Evolutionary conservation across 768 basidiomycete species (phyloP), one percentile per base, ranked within the genome.

Genomic region (Fomitopsis pulvina): DNA sequence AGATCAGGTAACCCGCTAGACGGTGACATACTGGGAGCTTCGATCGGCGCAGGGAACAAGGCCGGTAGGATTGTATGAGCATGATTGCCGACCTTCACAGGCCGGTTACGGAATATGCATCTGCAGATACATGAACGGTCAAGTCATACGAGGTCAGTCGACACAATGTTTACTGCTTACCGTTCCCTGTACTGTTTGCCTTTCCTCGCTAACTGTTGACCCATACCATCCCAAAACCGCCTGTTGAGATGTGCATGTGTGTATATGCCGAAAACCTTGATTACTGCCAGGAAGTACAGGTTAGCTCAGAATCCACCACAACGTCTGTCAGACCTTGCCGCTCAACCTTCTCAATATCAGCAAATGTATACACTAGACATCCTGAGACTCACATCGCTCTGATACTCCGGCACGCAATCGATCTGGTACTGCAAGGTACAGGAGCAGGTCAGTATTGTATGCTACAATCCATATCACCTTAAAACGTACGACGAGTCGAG

Each of bases 141-240:
- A n/a, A 25, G 24, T 7, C 2, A 12, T 11, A 37, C 6, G 32
- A 37, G 39, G n/a, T 8, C 20, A 9, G 7, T 6, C 6, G 12
- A 9, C 10, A 8, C 20, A 16, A 34, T 53, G n/a, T n/a, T n/a
- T 52, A 40, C 16, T 1, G 28, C 54, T 25, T 46, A 80, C 81
- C 80, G 69, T 7, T 63, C 60, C 28, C 66, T 67, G 47, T 87
- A 86, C 51, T 78, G 76, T 47, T 66, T 69, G 8, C 78, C 76
- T 38, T 66, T 72, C 4, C 66, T 60, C 2, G 53, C 56, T 7
- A 77, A 64, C 34, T 75, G 71, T 6, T 59, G 57, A 2, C 71
- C 68, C 28, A 80, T 56, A 0, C 66, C 60, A n/a, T 71, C 69
- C 77, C 79, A 79, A 25, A 78, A 62, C 5, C 69, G 67, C 2